Evolutionary conservation across 2,329 filamentous ascomycete genomes (phyloP), one percentile per base, ranked within the genome.

Genomic region (Phyllosticta citrichinensis): DNA sequence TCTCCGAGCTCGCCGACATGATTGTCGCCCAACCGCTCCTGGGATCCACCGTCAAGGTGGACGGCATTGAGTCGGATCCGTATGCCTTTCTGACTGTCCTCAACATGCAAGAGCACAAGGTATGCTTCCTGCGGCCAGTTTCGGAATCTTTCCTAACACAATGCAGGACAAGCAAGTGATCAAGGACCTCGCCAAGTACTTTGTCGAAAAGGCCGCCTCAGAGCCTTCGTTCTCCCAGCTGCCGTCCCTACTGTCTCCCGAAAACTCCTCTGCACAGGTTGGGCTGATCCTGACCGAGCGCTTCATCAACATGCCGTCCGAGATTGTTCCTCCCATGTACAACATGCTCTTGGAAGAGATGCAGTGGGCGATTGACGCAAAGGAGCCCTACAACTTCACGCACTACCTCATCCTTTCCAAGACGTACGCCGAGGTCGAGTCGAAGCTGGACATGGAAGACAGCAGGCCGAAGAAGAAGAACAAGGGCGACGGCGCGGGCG

Each of bases 1-100:
- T 97, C 66, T 96, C 91, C 5, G 88, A 84, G 6, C 82, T 99
- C 56, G 82, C 91, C 35, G 91, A 97, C 72, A 77, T 97, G 64
- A 88, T 99, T 68, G 79, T 97, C 58, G 86, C 88, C 55, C 93
- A 99, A 74, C 86, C 89, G 10, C 84, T 88, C 20, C 85, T 99
- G 54, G 94, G 94, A 60, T 96, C 91, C 11, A 97, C 93, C 0
- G 91, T 97, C 67, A 99, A 99, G 76, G 89, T 94, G n/a, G 93
- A 97, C 68, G 91, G 92, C 68, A 91, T 94, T 70, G 91, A 92
- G 69, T 89, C 85, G 54, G 94, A 97, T 70, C 88, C 94, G 2
- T 97, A 94, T 75, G 92, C 93, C 11, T 89, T 99, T 74, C 79
- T 97, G 64, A 96, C 92, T 0, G 88, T 91, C 8, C 77, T 99